phyloP scores from a whole-genome alignment of 495 filamentous ascomycete genomes.

The Aspergillus mulundensis region DNA sequence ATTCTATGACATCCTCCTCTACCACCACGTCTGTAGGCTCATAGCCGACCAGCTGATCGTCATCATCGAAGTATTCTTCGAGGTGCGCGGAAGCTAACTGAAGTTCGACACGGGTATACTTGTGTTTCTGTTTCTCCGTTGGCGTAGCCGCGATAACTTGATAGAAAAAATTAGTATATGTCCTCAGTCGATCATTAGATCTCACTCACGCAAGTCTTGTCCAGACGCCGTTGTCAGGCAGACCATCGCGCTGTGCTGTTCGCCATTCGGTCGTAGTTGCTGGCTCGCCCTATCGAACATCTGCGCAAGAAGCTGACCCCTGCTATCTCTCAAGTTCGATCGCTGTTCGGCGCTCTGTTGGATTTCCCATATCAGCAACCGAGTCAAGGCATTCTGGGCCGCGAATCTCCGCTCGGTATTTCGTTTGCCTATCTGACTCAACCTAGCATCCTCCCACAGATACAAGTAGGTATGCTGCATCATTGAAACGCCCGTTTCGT shows the following conservation, averaged over 20 bases:
- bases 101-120: slow-evolving; percentile 37
- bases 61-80: slow-evolving; percentile 39
- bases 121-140: slow-evolving; percentile 34
- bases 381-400: slow-evolving; percentile 37
- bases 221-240: slow-evolving; percentile 35
- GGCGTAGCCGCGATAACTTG: slow-evolving; percentile 27
- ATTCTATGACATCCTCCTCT: slow-evolving; percentile 31
- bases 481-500: background rate
- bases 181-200: background rate
- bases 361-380: slow-evolving; percentile 43
- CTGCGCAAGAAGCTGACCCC: slow-evolving; percentile 26
- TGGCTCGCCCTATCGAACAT: slow-evolving; percentile 24
- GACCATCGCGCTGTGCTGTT: slow-evolving; percentile 31
- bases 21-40: slow-evolving; percentile 28
- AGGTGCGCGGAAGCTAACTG: slow-evolving; percentile 42
- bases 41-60: slow-evolving; percentile 35
- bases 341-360: slow-evolving; percentile 35
- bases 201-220: slow-evolving; percentile 33
- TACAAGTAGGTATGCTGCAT: slow-evolving; percentile 22
- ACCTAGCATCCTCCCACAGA: slow-evolving; percentile 34
- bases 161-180: background rate
- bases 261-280: slow-evolving; percentile 25
- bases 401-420: slow-evolving; percentile 34
- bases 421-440: slow-evolving; percentile 38
- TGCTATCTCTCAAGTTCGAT: slow-evolving; percentile 21